Percentiles rank a stretch among this genome's conserved stretches.
These are phyloP conservation scores for Chlamydomonas sp. DNA, from an alignment of 139 green algal species.

Conservation along the genomic window DNA sequence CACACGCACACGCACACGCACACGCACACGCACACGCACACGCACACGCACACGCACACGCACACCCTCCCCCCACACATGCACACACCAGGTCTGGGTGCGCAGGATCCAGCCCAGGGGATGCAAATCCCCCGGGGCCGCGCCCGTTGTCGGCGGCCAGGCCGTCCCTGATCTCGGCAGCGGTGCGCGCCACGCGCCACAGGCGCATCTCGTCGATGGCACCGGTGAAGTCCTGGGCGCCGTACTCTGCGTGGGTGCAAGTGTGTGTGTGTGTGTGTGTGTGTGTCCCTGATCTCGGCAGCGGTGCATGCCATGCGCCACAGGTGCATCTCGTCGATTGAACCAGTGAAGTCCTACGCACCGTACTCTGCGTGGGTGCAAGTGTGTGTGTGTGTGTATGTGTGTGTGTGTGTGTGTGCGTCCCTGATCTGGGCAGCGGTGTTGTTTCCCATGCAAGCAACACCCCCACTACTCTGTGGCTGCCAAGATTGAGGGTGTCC, in stretches of 20 bases:
- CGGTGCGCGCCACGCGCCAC: constrained; percentile 61
- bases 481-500: too few species aligned
- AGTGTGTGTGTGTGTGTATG: too few species aligned
- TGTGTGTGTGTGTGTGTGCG: too few species aligned
- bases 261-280: too few species aligned
- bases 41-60: too few species aligned
- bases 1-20: too few species aligned
- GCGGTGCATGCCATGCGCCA: constrained; percentile 62
- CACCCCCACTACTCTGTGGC: too few species aligned
- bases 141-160: constrained; percentile 54
- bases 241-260: too few species aligned
- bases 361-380: too few species aligned
- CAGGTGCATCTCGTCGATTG: constrained; percentile 77
- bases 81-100: constrained; percentile 25
- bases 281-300: constrained; percentile 56
- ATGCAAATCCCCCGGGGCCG: constrained; percentile 38
- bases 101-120: constrained; percentile 35
- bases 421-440: constrained; percentile 56
- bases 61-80: too few species aligned
- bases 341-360: constrained; percentile 39
- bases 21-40: too few species aligned
- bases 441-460: too few species aligned
- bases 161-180: constrained; percentile 54
- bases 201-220: constrained; percentile 77
- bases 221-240: constrained; percentile 43